Percentiles rank a stretch among this genome's conserved stretches.
phyloP scores from a whole-genome alignment of 768 basidiomycete genomes.

The Macrocybe gigantea region DNA sequence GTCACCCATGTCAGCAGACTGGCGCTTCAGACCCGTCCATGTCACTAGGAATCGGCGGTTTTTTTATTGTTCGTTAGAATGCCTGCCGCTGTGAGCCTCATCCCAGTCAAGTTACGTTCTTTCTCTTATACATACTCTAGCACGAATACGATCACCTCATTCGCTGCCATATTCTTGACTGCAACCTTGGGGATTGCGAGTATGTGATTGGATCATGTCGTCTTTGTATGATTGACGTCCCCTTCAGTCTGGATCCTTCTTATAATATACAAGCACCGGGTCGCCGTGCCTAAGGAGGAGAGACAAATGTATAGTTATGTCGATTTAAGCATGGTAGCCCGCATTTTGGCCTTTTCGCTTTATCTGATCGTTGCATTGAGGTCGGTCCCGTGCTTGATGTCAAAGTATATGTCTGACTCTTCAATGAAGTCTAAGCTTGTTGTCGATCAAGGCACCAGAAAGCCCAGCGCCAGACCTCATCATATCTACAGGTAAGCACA shows the following conservation, averaged over 20 bases:
- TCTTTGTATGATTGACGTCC: not conserved
- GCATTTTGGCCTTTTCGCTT: slow-evolving; percentile 38
- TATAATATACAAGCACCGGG: slow-evolving; percentile 31
- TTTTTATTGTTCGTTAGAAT: slow-evolving; percentile 45
- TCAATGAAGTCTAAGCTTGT: slow-evolving; percentile 32
- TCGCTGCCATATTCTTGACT: slow-evolving; percentile 30
- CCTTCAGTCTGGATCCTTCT: slow-evolving; percentile 33
- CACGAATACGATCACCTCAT: slow-evolving; percentile 32
- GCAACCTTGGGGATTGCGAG: slow-evolving; percentile 32
- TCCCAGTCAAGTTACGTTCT: not conserved
- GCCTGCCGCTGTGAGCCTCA: slow-evolving; percentile 24
- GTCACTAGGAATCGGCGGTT: slow-evolving; percentile 43
- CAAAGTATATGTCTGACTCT: not conserved
- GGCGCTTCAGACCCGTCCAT: slow-evolving; percentile 27
- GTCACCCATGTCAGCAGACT: slow-evolving; percentile 18
- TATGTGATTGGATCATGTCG: too few species aligned
- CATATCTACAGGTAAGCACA: slow-evolving; percentile 35
- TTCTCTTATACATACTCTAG: slow-evolving; percentile 14
- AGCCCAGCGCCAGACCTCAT: slow-evolving; percentile 43
- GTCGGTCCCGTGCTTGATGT: slow-evolving; percentile 15
- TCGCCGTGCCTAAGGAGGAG: slow-evolving; percentile 4
- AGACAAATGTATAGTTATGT: slow-evolving; percentile 17
- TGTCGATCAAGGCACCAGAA: slow-evolving; percentile 36
- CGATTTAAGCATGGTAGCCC: slow-evolving; percentile 39
- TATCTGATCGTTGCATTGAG: slow-evolving; percentile 37